These are phyloP conservation scores for Avicennia marina DNA, from an alignment of 257 asterid genomes.

Conservation along the genomic window DNA sequence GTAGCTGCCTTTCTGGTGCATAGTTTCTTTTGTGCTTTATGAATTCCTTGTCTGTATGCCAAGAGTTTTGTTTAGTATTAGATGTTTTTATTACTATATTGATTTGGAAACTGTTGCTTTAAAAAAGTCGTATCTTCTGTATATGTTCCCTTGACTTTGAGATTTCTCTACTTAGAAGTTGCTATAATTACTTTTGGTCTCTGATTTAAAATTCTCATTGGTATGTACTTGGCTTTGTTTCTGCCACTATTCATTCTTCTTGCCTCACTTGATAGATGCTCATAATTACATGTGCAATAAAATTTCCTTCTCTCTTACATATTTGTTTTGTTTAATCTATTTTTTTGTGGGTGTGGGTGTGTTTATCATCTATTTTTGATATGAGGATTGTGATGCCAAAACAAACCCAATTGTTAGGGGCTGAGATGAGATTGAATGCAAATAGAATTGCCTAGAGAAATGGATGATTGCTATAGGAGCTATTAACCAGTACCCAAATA, in stretches of 20 bases:
- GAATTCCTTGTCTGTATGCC: slow-evolving; percentile 9
- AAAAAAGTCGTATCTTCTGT: slow-evolving; percentile 12
- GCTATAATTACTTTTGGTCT: neutral
- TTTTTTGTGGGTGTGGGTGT: neutral
- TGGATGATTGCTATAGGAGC: neutral
- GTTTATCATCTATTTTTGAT: neutral
- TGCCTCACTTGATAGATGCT: neutral
- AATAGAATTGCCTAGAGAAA: neutral
- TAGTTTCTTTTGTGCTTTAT: neutral
- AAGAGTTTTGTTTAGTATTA: too few relatives aligned
- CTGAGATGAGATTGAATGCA: neutral
- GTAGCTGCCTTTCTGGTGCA: neutral
- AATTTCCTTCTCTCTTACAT: neutral
- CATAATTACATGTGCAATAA: neutral
- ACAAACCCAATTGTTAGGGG: neutral
- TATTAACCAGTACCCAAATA: neutral
- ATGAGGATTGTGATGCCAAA: neutral
- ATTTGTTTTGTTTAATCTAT: neutral
- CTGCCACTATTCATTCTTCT: neutral
- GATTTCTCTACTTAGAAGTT: neutral
- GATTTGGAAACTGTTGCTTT: neutral
- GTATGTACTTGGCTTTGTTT: slow-evolving; percentile 3
- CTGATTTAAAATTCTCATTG: neutral
- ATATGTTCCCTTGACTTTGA: slow-evolving; percentile 1
- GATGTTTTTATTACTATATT: slow-evolving; percentile 6